A percentile compares a stretch with the other conserved stretches of the same genome.
phyloP scores from a whole-genome alignment of 2,329 filamentous ascomycete genomes.

The Ophiocordyceps camponoti-rufipedis region DNA sequence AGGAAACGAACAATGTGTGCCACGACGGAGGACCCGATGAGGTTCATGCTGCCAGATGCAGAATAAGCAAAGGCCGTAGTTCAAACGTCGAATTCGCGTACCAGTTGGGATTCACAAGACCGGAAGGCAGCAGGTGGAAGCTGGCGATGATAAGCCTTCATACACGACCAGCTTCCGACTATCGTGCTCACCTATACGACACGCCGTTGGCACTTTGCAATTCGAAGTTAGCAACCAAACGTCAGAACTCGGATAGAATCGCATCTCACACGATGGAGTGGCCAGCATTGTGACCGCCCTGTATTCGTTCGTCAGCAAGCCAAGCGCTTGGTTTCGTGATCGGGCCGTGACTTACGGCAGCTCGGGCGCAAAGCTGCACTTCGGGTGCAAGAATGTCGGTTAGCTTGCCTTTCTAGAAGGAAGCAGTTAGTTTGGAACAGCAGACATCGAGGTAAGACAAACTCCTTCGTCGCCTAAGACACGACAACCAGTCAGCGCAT shows the following conservation, averaged over 20 bases:
- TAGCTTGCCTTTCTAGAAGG: slow-evolving; percentile 15
- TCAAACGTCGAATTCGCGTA: not conserved
- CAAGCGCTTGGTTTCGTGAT: not conserved
- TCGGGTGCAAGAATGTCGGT: slow-evolving; percentile 14
- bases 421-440: not conserved
- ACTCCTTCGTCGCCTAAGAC: slow-evolving; percentile 15
- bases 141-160: slow-evolving; percentile 14
- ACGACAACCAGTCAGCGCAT: not conserved
- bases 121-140: slow-evolving; percentile 48
- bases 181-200: slow-evolving; percentile 14
- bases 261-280: slow-evolving; percentile 7
- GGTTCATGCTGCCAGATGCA: slow-evolving; percentile 30
- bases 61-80: not conserved
- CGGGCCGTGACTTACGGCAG: slow-evolving; percentile 10
- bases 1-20: slow-evolving; percentile 28
- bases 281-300: slow-evolving; percentile 14
- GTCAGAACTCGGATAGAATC: not conserved
- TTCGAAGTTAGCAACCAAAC: not conserved
- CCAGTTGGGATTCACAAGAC: slow-evolving; percentile 50
- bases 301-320: not conserved
- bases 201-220: slow-evolving; percentile 11
- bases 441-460: not conserved
- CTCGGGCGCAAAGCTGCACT: slow-evolving; percentile 14
- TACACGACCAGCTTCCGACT: not conserved
- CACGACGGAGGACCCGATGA: slow-evolving; percentile 53